Base-by-base conservation (phyloP, 108 stramenopile genomes). In the Aureococcus anophagefferens region DNA sequence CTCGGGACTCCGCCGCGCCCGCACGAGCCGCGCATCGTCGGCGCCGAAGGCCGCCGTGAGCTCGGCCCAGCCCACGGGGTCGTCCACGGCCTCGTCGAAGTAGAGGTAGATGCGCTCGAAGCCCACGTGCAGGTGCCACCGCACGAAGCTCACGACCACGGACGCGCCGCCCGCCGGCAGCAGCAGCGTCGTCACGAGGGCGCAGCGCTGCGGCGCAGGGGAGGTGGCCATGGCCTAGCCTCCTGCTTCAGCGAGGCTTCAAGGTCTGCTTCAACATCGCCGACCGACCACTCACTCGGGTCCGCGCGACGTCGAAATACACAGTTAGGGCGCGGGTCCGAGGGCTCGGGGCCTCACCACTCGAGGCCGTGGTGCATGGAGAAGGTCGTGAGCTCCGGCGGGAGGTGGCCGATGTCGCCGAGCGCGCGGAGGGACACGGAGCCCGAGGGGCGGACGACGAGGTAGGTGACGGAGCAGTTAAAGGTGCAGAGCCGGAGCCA, bases 401-500 rank as follows among this genome's bases (percentile, higher is more conserved):
- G 17, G 31, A 65, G 65, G 65, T 65, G 65, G 17, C 65, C 65
- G 34, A 65, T 33, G 34, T 65, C 65, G 16, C 65, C 65, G 0
- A 65, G 51, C 25, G 51, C 51, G 51, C 51, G 51, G n/a, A 74
- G 31, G 11, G 73, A 74, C 25, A 92, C 91, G 37, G 80, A 79
- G 9, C 94, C 94, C 32, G 88, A 90, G 13, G 89, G 89, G 7
- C 88, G 82, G 69, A 95, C 88, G 29, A 84, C 88, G 29, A 95
- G 69, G 69, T 92, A 91, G 17, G 91, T 91, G 73, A 96, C 68
- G 35, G 83, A 83, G 77, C 91, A 93, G 79, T 96, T 96, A 77
- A 93, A 93, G 18, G 86, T 88, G 67, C 91, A 90, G 31, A 90
- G 77, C 40, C 94, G 83, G 21, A 93, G 79, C 92, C 92, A 96